Conservation (phyloP, 1,284 basidiomycete species). For the Ganoderma meredithae region DNA sequence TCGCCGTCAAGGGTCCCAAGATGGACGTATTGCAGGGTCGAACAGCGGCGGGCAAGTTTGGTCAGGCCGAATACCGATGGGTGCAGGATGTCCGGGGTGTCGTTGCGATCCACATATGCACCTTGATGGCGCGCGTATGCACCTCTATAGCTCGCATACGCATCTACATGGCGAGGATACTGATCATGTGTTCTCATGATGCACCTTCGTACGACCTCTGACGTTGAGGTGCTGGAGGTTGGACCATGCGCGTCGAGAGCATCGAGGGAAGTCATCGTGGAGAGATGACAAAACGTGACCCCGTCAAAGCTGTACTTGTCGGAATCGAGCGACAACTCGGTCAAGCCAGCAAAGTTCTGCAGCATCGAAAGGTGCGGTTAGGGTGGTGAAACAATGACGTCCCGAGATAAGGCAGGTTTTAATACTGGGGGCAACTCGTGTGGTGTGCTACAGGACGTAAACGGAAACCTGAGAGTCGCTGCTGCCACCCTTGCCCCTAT, state of each 20-base stretch:
- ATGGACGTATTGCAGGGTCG: not conserved
- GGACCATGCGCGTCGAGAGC: not conserved
- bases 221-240: not conserved
- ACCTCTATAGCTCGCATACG: too few species aligned
- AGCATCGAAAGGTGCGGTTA: not conserved
- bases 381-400: not conserved
- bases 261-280: not conserved
- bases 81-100: not conserved
- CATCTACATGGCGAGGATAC: not conserved
- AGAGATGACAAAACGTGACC: not conserved
- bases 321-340: not conserved
- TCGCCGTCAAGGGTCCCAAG: not conserved
- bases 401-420: not conserved
- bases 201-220: not conserved
- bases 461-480: not conserved
- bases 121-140: fast-evolving
- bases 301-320: not conserved
- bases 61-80: not conserved
- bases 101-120: not conserved
- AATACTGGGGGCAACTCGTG: not conserved
- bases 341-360: not conserved
- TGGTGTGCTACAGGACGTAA: not conserved
- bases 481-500: not conserved
- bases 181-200: not conserved
- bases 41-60: not conserved